A percentile compares a stretch with the other conserved stretches of the same genome.
Evolutionary conservation across 2,329 filamentous ascomycete species (phyloP).

Genomic region (Pseudogymnoascus sp.): DNA sequence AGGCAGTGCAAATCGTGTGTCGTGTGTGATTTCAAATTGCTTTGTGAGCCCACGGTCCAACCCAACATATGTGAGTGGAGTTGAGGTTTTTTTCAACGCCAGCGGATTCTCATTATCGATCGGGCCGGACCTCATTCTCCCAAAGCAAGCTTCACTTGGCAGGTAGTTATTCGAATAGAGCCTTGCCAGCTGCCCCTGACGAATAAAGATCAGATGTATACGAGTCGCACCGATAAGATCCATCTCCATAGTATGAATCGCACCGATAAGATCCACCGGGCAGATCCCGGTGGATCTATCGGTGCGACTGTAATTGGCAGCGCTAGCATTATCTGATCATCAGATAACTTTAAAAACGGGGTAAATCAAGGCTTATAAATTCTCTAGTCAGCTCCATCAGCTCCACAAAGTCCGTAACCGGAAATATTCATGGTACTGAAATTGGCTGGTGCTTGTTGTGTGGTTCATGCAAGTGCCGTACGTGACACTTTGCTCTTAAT

Average conservation of each 20-base stretch:
- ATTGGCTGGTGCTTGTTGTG: neutral
- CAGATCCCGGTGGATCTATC: neutral
- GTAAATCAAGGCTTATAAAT: constrained; percentile 2
- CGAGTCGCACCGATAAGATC: neutral
- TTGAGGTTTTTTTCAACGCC: neutral
- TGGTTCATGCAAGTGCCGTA: neutral
- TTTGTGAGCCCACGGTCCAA: neutral
- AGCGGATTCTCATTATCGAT: neutral
- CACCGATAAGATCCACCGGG: neutral
- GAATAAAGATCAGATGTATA: neutral
- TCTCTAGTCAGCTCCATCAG: neutral
- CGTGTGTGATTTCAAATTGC: constrained; percentile 1
- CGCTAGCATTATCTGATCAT: neutral
- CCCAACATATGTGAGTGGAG: neutral
- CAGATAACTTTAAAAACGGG: constrained; percentile 5
- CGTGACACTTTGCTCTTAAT: neutral
- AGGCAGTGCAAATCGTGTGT: neutral
- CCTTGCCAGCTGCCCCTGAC: neutral
- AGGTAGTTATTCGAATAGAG: neutral
- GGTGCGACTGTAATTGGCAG: neutral
- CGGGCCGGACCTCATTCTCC: neutral
- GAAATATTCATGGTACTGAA: neutral
- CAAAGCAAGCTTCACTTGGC: neutral
- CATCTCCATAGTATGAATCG: neutral
- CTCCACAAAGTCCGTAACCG: neutral